phyloP scores from a whole-genome alignment of 306 rosid species.

The Cicer bijugum region DNA sequence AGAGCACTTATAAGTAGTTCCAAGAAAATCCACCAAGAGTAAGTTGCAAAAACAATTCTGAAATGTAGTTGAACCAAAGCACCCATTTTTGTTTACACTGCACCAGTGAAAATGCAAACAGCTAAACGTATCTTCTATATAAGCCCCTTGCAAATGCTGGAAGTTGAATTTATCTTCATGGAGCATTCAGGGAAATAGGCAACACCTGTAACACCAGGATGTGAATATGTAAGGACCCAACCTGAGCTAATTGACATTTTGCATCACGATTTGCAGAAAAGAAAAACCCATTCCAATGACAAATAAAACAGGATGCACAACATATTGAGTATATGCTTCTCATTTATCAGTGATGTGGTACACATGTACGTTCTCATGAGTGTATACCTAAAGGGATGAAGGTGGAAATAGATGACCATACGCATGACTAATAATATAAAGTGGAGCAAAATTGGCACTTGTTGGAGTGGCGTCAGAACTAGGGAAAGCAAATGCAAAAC shows the following conservation, averaged over 20 bases:
- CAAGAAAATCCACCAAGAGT: constrained; percentile 18
- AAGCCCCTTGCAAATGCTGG: constrained; percentile 69
- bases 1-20: constrained; percentile 37
- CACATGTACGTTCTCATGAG: not conserved
- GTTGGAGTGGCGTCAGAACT: constrained; percentile 5
- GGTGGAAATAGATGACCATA: constrained; percentile 18
- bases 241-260: constrained; percentile 31
- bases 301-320: constrained; percentile 25
- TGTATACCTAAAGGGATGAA: constrained; percentile 19
- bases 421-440: constrained; percentile 20
- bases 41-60: constrained; percentile 34
- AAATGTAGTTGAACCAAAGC: constrained; percentile 30
- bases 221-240: constrained; percentile 31
- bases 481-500: constrained; percentile 22
- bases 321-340: not conserved
- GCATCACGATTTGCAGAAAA: constrained; percentile 37
- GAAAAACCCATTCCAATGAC: constrained; percentile 14
- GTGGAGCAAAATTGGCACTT: constrained; percentile 12
- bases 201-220: constrained; percentile 65
- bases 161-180: constrained; percentile 75
- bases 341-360: not conserved
- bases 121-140: constrained; percentile 43
- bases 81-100: constrained; percentile 39
- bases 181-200: constrained; percentile 77
- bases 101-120: constrained; percentile 35